Percentiles rank a stretch among this genome's conserved stretches.
Evolutionary conservation across 805 yeast species (phyloP).

Genomic region (Lipomyces oligophaga): DNA sequence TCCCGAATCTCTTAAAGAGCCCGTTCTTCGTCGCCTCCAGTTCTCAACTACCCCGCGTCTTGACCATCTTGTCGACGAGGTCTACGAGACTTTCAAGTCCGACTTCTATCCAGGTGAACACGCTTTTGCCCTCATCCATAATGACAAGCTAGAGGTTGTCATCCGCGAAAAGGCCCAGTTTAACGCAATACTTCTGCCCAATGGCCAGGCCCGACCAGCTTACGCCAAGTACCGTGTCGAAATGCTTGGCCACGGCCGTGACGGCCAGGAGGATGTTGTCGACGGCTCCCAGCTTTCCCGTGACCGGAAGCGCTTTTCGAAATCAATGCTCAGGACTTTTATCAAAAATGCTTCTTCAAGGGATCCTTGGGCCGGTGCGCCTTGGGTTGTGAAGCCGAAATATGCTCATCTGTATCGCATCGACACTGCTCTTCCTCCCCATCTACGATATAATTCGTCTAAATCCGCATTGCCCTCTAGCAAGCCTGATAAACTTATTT

Average conservation of each 20-base stretch:
- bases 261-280: conserved; percentile 57
- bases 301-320: conserved; percentile 83
- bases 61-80: conserved; percentile 83
- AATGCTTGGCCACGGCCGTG: conserved; percentile 38
- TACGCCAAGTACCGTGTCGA: conserved; percentile 69
- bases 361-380: conserved; percentile 83
- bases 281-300: conserved; percentile 71
- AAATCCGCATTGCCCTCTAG: too few relatives aligned
- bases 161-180: conserved; percentile 83
- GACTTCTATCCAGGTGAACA: conserved; percentile 91
- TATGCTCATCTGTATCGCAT: conserved; percentile 69
- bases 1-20: conserved; percentile 89
- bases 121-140: conserved; percentile 52
- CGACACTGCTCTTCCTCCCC: conserved; percentile 35
- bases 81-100: conserved; percentile 66
- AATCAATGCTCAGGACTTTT: conserved; percentile 84
- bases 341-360: conserved; percentile 73
- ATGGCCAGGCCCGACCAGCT: conserved; percentile 46
- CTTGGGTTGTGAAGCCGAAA: conserved; percentile 86
- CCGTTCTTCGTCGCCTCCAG: conserved; percentile 79
- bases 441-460: conserved; percentile 29
- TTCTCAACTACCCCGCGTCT: conserved; percentile 76
- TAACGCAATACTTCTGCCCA: conserved; percentile 34
- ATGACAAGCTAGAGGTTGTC: conserved; percentile 51
- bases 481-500: too few relatives aligned